Evolutionary conservation across 31 red algal species (phyloP), one percentile per base, ranked within the genome.

Genomic region (Endocladia muricata): DNA sequence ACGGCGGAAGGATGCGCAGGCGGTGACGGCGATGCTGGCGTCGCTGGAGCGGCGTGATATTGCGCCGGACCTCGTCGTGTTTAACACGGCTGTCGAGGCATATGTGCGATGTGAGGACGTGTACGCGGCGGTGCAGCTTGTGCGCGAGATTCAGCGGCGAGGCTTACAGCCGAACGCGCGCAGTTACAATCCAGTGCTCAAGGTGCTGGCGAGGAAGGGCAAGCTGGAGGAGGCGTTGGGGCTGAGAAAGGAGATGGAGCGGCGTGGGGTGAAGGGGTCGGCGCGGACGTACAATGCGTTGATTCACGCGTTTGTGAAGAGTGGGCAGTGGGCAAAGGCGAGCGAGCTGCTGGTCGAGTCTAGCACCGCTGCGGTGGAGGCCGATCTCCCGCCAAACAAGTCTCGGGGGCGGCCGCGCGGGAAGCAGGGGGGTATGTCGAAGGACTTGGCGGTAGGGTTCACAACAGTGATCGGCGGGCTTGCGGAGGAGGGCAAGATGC

Each of bases 21-120:
- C 13, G 35, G 35, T 76, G 8, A 57, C 52, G 4, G 15, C 56
- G n/a, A 30, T 61, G 3, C 9, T 76, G 11, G 25, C 47, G 0
- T 19, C 19, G 49, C 26, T 76, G 15, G 35, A 38, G 3, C 32
- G 72, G 6, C 23, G 55, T 22, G 4, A 60, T 37, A 26, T 61
- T 17, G 36, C 4, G 23, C 72, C 72, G 17, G 76, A 79, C 52
- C 21, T 52, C 23, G 52, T 67, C 38, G 26, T 48, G 9, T 51
- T 79, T 19, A 67, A 79, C 26, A 67, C 38, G 15, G 76, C 61
- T 26, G 38, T 79, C 7, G 76, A 79, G 13, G 76, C 76, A 0
- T 67, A 67, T 42, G 1, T 67, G 8, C 61, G 76, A 19, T 79
- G 76, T 37, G 76, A 60, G 35, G 60, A 79, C 19, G 38, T n/a